These are phyloP conservation scores for Geranium rotundifolium DNA, from an alignment of 345 rosid species.

Conservation along the genomic window DNA sequence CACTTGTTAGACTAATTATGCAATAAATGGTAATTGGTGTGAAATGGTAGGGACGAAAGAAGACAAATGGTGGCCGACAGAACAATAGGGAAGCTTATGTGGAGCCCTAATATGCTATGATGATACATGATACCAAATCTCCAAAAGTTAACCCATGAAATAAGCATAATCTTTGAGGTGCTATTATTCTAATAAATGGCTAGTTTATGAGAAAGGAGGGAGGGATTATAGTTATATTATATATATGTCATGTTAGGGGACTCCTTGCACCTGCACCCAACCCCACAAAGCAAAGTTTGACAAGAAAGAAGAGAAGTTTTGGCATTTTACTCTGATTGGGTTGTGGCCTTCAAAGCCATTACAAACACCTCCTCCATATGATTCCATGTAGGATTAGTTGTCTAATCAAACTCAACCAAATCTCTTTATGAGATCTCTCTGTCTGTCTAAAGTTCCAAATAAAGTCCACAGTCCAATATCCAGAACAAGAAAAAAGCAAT, in stretches of 20 bases:
- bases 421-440: slow-evolving; percentile 16
- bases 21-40: neutral
- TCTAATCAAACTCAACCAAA: slow-evolving; percentile 12
- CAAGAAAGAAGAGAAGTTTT: neutral
- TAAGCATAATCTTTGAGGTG: neutral
- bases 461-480: neutral
- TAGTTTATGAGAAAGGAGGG: no score
- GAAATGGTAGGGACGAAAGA: no score
- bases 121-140: neutral
- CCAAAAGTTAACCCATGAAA: neutral
- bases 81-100: slow-evolving; percentile 13
- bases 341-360: neutral
- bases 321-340: neutral
- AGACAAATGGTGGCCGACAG: slow-evolving; percentile 12
- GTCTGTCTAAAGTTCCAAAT: neutral
- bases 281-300: neutral
- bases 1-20: neutral
- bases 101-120: slow-evolving; percentile 7
- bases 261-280: neutral
- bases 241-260: slow-evolving; percentile 1
- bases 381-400: neutral
- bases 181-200: neutral
- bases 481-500: neutral
- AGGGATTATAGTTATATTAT: no score
- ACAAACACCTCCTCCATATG: neutral